phyloP scores from a whole-genome alignment of 148 eudicot species.

The Cornus suecica region DNA sequence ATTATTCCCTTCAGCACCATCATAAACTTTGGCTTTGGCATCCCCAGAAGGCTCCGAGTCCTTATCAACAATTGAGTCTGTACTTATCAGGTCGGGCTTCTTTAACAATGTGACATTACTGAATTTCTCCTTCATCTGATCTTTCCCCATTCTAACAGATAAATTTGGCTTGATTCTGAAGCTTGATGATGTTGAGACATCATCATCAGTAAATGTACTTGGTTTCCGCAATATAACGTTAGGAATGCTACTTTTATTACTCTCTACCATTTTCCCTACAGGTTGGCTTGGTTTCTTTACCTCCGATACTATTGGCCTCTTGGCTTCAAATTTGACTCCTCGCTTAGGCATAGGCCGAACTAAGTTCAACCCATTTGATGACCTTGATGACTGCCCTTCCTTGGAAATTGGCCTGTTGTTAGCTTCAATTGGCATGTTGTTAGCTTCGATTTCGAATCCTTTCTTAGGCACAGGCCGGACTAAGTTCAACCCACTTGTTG shows the following conservation, averaged over 20 bases:
- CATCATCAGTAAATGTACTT: constrained; percentile 49
- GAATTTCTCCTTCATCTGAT: constrained; percentile 56
- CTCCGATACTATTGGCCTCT: constrained; percentile 29
- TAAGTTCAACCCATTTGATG: constrained; percentile 54
- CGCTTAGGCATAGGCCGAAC: constrained; percentile 71
- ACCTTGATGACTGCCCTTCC: constrained; percentile 30
- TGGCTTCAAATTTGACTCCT: constrained; percentile 63
- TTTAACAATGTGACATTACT: constrained; percentile 74
- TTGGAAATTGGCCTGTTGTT: constrained; percentile 26
- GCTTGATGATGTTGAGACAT: constrained; percentile 42
- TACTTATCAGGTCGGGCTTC: constrained; percentile 54
- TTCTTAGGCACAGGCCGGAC: too few relatives aligned
- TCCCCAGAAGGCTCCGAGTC: constrained; percentile 25
- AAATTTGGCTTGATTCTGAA: constrained; percentile 62
- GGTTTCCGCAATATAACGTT: constrained; percentile 81
- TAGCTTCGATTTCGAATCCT: constrained; percentile 27
- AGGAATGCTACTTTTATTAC: constrained; percentile 52
- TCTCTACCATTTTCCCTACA: constrained; percentile 19
- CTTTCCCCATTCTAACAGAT: constrained; percentile 59
- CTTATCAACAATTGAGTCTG: constrained; percentile 22
- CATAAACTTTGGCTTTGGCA: constrained; percentile 8
- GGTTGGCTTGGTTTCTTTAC: constrained; percentile 38
- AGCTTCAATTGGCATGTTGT: constrained; percentile 43
- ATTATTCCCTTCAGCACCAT: constrained; percentile 18
- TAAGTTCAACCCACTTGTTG: constrained; percentile 24